phyloP scores from a whole-genome alignment of 495 filamentous ascomycete genomes.

The Aspergillus cavernicola region DNA sequence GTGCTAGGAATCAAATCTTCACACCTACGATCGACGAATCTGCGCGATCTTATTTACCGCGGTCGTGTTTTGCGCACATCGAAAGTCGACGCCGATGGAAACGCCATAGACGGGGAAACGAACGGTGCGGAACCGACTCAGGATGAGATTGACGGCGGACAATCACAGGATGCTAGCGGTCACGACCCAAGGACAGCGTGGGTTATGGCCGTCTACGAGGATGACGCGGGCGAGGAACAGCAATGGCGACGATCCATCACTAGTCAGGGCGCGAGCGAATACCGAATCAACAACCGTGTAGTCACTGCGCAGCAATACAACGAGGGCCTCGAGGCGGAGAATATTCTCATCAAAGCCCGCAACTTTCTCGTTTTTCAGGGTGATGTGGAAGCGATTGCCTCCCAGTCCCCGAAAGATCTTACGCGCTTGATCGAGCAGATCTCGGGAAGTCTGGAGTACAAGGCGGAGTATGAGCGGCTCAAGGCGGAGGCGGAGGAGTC shows the following conservation, averaged over 20 bases:
- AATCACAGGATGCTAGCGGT: constrained; percentile 49
- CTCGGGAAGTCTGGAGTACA: constrained; percentile 92
- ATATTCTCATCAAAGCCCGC: constrained; percentile 94
- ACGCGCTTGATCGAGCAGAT: constrained; percentile 97
- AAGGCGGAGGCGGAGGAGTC: constrained; percentile 83
- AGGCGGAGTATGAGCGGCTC: constrained; percentile 87
- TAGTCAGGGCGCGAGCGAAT: constrained; percentile 82
- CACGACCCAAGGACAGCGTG: constrained; percentile 88
- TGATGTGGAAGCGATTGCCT: constrained; percentile 96
- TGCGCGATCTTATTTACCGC: constrained; percentile 93
- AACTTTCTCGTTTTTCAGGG: constrained; percentile 99
- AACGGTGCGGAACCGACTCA: constrained; percentile 47
- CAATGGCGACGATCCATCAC: constrained; percentile 95
- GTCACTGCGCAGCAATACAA: constrained; percentile 94
- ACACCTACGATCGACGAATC: constrained; percentile 89
- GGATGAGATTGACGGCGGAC: constrained; percentile 31
- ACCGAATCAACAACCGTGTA: constrained; percentile 88
- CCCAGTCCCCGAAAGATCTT: constrained; percentile 89
- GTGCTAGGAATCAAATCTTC: constrained; percentile 98
- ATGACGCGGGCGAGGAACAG: constrained; percentile 93
- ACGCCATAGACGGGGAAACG: constrained; percentile 53
- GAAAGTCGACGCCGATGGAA: constrained; percentile 84
- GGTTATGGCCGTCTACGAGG: constrained; percentile 99
- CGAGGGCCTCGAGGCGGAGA: constrained; percentile 84
- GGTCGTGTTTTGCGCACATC: constrained; percentile 89